Evolutionary conservation across 116 monocot species (phyloP), one percentile per base, ranked within the genome.

Genomic region (Papilionanthe hybrid): DNA sequence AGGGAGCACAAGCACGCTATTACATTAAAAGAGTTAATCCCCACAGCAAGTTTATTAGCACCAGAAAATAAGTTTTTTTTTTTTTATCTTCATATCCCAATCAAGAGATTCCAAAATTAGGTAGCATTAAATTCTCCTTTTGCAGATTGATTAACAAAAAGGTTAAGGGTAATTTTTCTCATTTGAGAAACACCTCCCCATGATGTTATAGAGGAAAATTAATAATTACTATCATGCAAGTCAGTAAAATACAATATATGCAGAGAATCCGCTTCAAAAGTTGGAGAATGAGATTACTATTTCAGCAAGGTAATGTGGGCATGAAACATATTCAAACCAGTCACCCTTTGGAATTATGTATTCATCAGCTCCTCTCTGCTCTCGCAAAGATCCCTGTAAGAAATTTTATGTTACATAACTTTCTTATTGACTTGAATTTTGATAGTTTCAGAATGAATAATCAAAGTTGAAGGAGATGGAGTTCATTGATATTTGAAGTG

Each of bases 311-410:
- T 94, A 97, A 84, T 97, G 97, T 27, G 94, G 87, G 75, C 87
- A 92, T n/a, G 94, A 97, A 67, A 92, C 94, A 78, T 84, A 77
- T 47, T 87, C 86, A 86, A 97, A 97, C 94, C 97, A 97, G 84
- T 97, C 97, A 20, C 97, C 97, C 78, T 83, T 82, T 65, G 97
- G 97, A 28, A 97, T 78, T 22, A 92, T 79, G 83, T 97, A 97
- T 71, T 91, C 92, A 83, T 94, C 83, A 80, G 82, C 82, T 83
- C 81, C 83, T 83, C 63, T 85, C 28, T 86, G 76, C 57, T 90
- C 81, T 13, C 94, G 81, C 77, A 97, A 73, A 53, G 90, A 89
- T 68, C 97, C 96, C 96, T 96, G 85, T 75, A 25, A 86, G 19
- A 77, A 77, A 77, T 20, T 76, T 47, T 57, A 13, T 42, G 37